These are phyloP conservation scores for Triticum monococcum DNA, from an alignment of 176 grass and related monocot species.

Conservation along the genomic window DNA sequence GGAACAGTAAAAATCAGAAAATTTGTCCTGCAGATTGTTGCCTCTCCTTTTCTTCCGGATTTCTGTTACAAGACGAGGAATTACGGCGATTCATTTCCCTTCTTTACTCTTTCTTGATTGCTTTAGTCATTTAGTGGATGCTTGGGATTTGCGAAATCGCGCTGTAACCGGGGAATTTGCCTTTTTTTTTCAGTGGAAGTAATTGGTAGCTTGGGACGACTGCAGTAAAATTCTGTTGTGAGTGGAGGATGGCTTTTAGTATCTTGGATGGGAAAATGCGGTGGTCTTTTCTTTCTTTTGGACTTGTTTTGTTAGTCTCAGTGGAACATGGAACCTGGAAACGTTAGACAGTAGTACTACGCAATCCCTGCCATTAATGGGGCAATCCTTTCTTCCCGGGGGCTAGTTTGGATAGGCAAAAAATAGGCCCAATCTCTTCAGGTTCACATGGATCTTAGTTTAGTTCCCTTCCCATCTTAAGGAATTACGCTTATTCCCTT, in stretches of 20 bases:
- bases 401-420: background rate
- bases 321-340: conserved; percentile 45
- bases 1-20: background rate
- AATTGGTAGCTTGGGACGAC: conserved; percentile 2
- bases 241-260: conserved; percentile 22
- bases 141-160: background rate
- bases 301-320: conserved; percentile 22
- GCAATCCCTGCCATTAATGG: conserved; percentile 15
- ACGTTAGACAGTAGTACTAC: background rate
- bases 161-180: background rate
- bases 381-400: background rate
- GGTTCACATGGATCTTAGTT: background rate
- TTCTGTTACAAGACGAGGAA: background rate
- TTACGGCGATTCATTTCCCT: background rate
- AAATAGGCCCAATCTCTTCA: background rate
- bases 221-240: conserved; percentile 28
- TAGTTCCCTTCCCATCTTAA: background rate
- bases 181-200: conserved; percentile 8
- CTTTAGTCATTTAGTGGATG: background rate
- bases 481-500: background rate
- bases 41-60: background rate
- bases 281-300: conserved; percentile 31
- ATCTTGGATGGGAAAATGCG: conserved; percentile 27
- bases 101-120: background rate
- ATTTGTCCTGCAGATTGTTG: background rate